Percentiles rank a stretch among this genome's conserved stretches.
These are phyloP conservation scores for Rhinocladiella mackenziei DNA, from an alignment of 2,329 filamentous ascomycete species.

Conservation along the genomic window DNA sequence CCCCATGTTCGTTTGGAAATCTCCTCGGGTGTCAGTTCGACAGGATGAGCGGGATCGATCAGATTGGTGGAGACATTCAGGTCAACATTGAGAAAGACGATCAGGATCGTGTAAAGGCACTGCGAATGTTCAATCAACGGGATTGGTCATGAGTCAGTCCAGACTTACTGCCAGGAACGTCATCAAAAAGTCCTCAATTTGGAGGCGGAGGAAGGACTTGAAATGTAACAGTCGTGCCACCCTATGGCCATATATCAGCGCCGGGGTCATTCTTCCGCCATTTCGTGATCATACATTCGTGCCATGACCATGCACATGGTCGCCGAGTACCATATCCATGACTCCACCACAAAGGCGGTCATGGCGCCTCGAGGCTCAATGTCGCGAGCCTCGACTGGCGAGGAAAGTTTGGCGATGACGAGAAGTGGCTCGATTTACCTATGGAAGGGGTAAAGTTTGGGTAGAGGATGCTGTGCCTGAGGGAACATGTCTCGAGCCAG, in stretches of 20 bases:
- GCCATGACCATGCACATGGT: slow-evolving; percentile 23
- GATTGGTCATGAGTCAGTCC: background rate
- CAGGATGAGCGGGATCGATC: slow-evolving; percentile 37
- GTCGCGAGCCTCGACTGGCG: too few relatives aligned
- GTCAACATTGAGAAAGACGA: slow-evolving; percentile 43
- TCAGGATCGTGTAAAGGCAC: slow-evolving; percentile 41
- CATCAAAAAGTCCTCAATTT: slow-evolving; percentile 58
- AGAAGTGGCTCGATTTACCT: too few relatives aligned
- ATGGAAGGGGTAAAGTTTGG: too few relatives aligned
- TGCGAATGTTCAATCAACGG: slow-evolving; percentile 6
- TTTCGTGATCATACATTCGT: slow-evolving; percentile 28
- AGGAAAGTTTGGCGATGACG: too few relatives aligned
- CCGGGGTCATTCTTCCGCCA: too few relatives aligned
- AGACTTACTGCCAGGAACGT: slow-evolving; percentile 43
- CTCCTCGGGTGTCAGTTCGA: slow-evolving; percentile 45
- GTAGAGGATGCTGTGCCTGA: too few relatives aligned
- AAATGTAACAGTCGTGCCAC: slow-evolving; percentile 23
- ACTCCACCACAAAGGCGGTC: slow-evolving; percentile 29
- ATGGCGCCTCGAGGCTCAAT: too few relatives aligned
- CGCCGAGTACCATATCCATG: slow-evolving; percentile 29
- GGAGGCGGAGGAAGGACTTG: slow-evolving; percentile 36
- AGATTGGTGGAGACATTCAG: slow-evolving; percentile 46
- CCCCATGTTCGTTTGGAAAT: slow-evolving; percentile 46
- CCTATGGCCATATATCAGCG: slow-evolving; percentile 9
- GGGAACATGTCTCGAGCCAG: too few relatives aligned